Percentiles rank a stretch among this genome's conserved stretches.
phyloP scores from a whole-genome alignment of 768 basidiomycete genomes.

The Leucocoprinus leucothites region DNA sequence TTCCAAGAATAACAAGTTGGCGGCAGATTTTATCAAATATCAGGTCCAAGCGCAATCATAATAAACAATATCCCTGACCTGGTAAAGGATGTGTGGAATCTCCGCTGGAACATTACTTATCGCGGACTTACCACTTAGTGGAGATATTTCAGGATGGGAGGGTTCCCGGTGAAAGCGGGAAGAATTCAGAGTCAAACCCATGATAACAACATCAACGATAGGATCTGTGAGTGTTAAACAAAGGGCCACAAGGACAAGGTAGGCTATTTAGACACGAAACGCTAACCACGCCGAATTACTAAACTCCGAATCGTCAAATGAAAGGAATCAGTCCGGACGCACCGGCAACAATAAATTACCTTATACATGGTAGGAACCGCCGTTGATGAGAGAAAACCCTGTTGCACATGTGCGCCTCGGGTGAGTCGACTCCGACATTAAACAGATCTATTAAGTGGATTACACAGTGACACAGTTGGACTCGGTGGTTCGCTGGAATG shows the following conservation, averaged over 20 bases:
- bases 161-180: neutral
- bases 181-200: constrained; percentile 42
- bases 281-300: too few relatives aligned
- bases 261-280: constrained; percentile 66
- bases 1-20: constrained; percentile 87
- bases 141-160: neutral
- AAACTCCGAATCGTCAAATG: too few relatives aligned
- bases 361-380: constrained; percentile 81
- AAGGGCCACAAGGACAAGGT: constrained; percentile 84
- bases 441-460: constrained; percentile 92
- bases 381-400: constrained; percentile 69
- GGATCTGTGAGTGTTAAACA: constrained; percentile 95
- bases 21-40: constrained; percentile 66
- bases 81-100: constrained; percentile 81
- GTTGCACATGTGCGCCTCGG: constrained; percentile 75
- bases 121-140: constrained; percentile 66
- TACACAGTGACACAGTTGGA: constrained; percentile 69
- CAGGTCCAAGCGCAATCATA: neutral
- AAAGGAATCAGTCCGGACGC: constrained; percentile 14
- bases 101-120: constrained; percentile 66
- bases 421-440: constrained; percentile 92
- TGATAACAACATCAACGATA: constrained; percentile 83
- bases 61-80: neutral
- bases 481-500: constrained; percentile 60
- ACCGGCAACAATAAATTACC: constrained; percentile 79